A percentile compares a stretch with the other conserved stretches of the same genome.
Evolutionary conservation across 306 rosid genomes (phyloP).

Genomic region (Hylodesmum podocarpum): DNA sequence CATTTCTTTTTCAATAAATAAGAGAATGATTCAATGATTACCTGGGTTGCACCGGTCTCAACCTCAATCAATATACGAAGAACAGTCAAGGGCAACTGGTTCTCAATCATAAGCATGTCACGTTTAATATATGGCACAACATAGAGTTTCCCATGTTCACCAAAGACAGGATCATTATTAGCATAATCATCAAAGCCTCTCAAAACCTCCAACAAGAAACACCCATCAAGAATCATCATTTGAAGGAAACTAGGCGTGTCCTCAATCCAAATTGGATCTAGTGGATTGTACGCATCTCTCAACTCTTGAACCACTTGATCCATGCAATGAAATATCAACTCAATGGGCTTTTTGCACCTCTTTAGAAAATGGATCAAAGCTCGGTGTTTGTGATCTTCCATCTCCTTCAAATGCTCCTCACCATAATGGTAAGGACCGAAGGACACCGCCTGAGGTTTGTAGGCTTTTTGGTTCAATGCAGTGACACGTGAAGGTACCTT

Average conservation of each 20-base stretch:
- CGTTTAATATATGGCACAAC: slow-evolving; percentile 33
- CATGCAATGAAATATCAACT: neutral
- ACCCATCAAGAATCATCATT: slow-evolving; percentile 58
- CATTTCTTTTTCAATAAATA: no score
- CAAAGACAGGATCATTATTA: slow-evolving; percentile 49
- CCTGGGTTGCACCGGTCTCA: slow-evolving; percentile 13
- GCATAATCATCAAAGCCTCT: slow-evolving; percentile 38
- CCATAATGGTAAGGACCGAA: slow-evolving; percentile 66
- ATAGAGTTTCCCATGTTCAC: slow-evolving; percentile 45
- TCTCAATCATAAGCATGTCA: slow-evolving; percentile 67
- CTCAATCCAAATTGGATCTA: slow-evolving; percentile 32
- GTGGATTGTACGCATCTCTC: slow-evolving; percentile 38
- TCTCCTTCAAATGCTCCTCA: neutral
- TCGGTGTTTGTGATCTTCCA: slow-evolving; percentile 54
- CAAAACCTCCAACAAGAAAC: slow-evolving; percentile 50
- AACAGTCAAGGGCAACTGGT: slow-evolving; percentile 54
- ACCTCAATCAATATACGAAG: slow-evolving; percentile 34
- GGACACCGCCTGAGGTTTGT: slow-evolving; percentile 47
- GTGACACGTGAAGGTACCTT: slow-evolving; percentile 35
- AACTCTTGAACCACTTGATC: slow-evolving; percentile 32
- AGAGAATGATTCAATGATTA: no score
- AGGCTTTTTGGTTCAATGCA: slow-evolving; percentile 27
- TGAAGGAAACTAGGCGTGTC: slow-evolving; percentile 24
- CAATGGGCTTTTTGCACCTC: slow-evolving; percentile 25
- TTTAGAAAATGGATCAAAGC: slow-evolving; percentile 42